These are phyloP conservation scores for Leccinum variabile DNA, from an alignment of 1,284 basidiomycete genomes.

Conservation along the genomic window DNA sequence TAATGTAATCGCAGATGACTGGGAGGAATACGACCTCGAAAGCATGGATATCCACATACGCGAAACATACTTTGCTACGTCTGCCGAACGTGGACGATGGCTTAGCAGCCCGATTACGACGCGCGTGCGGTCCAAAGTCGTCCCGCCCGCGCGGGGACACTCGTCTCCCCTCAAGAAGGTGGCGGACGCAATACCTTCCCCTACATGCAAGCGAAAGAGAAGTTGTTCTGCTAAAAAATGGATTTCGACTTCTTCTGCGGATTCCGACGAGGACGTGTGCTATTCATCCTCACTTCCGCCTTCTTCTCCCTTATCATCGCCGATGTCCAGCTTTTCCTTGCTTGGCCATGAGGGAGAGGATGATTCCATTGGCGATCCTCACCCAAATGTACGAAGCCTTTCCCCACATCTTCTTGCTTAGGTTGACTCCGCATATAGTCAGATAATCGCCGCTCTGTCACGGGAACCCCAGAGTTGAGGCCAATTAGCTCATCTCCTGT, in stretches of 20 bases:
- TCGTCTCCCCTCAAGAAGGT: conserved; percentile 39
- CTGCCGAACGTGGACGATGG: conserved; percentile 55
- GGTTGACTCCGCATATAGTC: conserved; percentile 16
- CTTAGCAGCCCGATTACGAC: conserved; percentile 44
- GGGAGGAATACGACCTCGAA: conserved; percentile 35
- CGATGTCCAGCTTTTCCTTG: conserved; percentile 28
- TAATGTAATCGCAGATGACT: conserved; percentile 21
- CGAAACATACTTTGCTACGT: conserved; percentile 49
- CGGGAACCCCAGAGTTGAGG: conserved; percentile 18
- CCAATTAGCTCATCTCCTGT: conserved; percentile 12
- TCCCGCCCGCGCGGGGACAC: conserved; percentile 31
- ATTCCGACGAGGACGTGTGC: conserved; percentile 16
- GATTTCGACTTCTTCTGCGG: conserved; percentile 3
- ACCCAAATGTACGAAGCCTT: conserved; percentile 19
- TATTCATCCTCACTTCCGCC: conserved; percentile 34
- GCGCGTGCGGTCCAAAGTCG: conserved; percentile 16
- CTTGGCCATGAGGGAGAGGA: conserved; percentile 20
- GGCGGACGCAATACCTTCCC: conserved; percentile 12
- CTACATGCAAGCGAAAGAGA: conserved; percentile 1
- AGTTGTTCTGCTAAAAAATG: conserved; percentile 5
- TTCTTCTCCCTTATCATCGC: conserved; percentile 35
- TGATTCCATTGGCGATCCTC: conserved; percentile 13
- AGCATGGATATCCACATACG: conserved; percentile 38
- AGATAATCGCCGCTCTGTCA: conserved; percentile 6
- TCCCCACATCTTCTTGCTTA: background rate